Percentiles rank a stretch among this genome's conserved stretches.
Conservation (phyloP, 2,329 filamentous ascomycete genomes). For the Alternaria gaisen region DNA sequence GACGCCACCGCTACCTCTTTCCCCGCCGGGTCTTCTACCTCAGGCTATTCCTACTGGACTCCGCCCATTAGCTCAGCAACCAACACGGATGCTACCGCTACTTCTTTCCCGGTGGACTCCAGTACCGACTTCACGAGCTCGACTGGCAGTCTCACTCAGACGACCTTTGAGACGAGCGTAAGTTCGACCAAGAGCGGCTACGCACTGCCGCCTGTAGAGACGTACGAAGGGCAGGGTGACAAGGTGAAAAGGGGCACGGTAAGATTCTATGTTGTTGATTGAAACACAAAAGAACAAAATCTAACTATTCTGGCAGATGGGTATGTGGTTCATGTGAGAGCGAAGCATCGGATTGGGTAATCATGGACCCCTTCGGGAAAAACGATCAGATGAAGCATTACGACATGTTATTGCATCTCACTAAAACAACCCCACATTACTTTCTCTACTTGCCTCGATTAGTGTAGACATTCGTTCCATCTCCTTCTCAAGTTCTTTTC, state of each 20-base stretch:
- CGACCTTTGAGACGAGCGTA: slow-evolving; percentile 20
- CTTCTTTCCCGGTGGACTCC: slow-evolving; percentile 6
- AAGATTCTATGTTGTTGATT: background rate
- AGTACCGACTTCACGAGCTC: background rate
- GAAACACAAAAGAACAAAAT: background rate
- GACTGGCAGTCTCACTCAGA: background rate
- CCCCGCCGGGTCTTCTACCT: slow-evolving; percentile 3
- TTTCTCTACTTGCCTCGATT: slow-evolving; percentile 11
- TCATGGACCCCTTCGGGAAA: background rate
- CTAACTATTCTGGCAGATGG: slow-evolving; percentile 18
- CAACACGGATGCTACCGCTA: slow-evolving; percentile 7
- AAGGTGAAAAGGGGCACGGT: slow-evolving; percentile 10
- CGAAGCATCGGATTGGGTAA: background rate
- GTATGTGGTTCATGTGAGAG: slow-evolving; percentile 21
- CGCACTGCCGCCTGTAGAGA: slow-evolving; percentile 4
- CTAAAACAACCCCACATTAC: background rate
- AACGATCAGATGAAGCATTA: background rate
- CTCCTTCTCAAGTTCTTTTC: background rate
- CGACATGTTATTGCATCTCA: background rate
- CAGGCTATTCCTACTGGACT: slow-evolving; percentile 6
- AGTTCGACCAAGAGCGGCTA: slow-evolving; percentile 16
- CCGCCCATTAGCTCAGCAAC: background rate
- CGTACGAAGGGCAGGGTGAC: background rate
- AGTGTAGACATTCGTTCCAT: background rate
- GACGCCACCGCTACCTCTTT: slow-evolving; percentile 14